These are phyloP conservation scores for Cryphonectria naterciae DNA, from an alignment of 2,329 filamentous ascomycete genomes.

Conservation along the genomic window DNA sequence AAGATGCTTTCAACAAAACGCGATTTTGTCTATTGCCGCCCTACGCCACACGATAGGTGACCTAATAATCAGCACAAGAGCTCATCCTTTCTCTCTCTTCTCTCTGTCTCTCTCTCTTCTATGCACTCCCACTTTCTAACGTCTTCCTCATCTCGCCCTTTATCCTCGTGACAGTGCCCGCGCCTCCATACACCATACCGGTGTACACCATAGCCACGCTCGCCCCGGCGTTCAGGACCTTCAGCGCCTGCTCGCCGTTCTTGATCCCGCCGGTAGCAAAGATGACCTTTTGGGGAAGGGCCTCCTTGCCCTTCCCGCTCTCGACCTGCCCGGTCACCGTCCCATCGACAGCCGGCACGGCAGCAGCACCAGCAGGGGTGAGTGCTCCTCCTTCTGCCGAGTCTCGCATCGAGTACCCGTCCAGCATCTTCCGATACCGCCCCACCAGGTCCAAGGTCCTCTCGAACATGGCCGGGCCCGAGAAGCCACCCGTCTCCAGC, in stretches of 20 bases:
- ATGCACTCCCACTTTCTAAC: slow-evolving; percentile 33
- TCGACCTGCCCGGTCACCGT: slow-evolving; percentile 38
- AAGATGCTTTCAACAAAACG: neutral
- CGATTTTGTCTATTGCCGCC: slow-evolving; percentile 20
- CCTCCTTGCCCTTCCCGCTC: slow-evolving; percentile 32
- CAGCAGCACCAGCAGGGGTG: slow-evolving; percentile 39
- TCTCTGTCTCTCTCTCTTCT: neutral
- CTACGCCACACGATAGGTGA: neutral
- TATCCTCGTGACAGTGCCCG: slow-evolving; percentile 67
- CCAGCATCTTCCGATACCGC: slow-evolving; percentile 74
- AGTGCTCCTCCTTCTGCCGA: slow-evolving; percentile 32
- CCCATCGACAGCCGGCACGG: slow-evolving; percentile 40
- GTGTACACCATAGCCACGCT: slow-evolving; percentile 94
- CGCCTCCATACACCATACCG: slow-evolving; percentile 66
- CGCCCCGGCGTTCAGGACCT: slow-evolving; percentile 85
- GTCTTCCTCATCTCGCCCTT: slow-evolving; percentile 63
- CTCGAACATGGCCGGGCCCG: slow-evolving; percentile 85
- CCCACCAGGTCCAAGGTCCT: slow-evolving; percentile 78
- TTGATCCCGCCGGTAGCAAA: slow-evolving; percentile 95
- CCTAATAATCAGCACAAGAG: neutral
- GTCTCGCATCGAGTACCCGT: slow-evolving; percentile 50
- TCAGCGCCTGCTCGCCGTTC: slow-evolving; percentile 79
- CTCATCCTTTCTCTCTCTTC: too few species aligned
- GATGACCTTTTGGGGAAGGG: slow-evolving; percentile 69
- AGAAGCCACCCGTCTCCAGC: slow-evolving; percentile 83